phyloP scores from a whole-genome alignment of 805 yeast genomes.

The Yarrowia hollandica region DNA sequence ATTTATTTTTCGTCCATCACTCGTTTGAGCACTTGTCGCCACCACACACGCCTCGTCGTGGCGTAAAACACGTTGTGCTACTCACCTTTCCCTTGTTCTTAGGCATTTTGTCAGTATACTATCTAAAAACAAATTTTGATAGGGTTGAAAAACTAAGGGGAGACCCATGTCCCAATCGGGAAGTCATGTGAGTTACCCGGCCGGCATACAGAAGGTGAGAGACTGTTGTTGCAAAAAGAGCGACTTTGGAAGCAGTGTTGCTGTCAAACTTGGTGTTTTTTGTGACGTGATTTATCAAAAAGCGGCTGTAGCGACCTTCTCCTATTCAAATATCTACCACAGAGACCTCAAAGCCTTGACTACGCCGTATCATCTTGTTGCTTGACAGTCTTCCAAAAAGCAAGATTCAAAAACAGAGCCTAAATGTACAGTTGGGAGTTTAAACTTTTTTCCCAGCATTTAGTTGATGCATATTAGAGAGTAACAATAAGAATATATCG shows the following conservation, averaged over 20 bases:
- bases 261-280: not conserved
- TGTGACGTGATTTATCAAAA: too few relatives aligned
- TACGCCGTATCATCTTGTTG: too few relatives aligned
- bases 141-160: slow-evolving; percentile 24
- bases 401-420: too few relatives aligned
- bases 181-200: slow-evolving; percentile 28
- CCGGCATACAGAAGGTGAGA: too few relatives aligned
- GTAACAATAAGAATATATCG: not conserved
- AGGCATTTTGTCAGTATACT: slow-evolving; percentile 53
- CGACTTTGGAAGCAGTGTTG: slow-evolving; percentile 7
- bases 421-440: not conserved
- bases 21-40: not conserved
- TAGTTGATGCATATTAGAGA: slow-evolving; percentile 18
- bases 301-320: too few relatives aligned
- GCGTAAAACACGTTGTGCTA: slow-evolving; percentile 1
- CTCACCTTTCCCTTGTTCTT: slow-evolving; percentile 70
- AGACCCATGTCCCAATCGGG: slow-evolving; percentile 26
- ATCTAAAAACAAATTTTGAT: slow-evolving; percentile 24
- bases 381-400: too few relatives aligned
- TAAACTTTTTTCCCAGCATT: slow-evolving; percentile 2
- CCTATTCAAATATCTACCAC: too few relatives aligned
- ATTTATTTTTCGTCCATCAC: too few relatives aligned
- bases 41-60: not conserved
- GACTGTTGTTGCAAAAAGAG: too few relatives aligned
- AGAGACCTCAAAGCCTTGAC: too few relatives aligned